phyloP scores from a whole-genome alignment of 306 rosid species.

The Luffa aegyptiaca region DNA sequence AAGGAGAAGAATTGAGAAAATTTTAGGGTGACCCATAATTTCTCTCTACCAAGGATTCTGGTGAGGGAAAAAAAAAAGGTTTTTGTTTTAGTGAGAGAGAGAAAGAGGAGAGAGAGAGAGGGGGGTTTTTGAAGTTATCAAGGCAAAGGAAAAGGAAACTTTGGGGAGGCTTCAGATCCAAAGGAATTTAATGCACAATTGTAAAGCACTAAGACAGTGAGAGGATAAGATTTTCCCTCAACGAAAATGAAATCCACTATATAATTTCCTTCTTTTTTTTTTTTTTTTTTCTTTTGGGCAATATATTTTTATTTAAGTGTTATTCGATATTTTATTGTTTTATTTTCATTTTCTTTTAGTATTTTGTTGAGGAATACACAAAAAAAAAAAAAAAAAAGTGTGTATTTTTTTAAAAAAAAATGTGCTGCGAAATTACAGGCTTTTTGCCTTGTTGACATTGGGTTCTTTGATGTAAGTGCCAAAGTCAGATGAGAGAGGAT shows the following conservation, averaged over 20 bases:
- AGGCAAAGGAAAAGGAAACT: neutral
- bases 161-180: neutral
- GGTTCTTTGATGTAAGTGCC: neutral
- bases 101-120: neutral
- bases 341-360: too few species aligned
- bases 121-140: neutral
- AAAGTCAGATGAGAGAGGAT: neutral
- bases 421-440: neutral
- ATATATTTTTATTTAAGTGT: neutral
- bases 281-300: neutral
- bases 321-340: neutral
- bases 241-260: neutral
- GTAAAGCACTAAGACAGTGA: neutral
- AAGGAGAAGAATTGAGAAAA: conserved; percentile 32
- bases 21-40: conserved; percentile 37
- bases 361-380: too few species aligned
- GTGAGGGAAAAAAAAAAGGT: conserved; percentile 11
- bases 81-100: neutral
- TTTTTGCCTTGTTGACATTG: neutral
- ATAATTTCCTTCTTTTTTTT: neutral
- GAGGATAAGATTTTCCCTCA: neutral
- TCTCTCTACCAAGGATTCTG: neutral
- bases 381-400: neutral
- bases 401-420: neutral
- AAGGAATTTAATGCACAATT: neutral